These are phyloP conservation scores for Trypanosomatidae sp. DNA, from an alignment of 208 protist species.

Conservation along the genomic window DNA sequence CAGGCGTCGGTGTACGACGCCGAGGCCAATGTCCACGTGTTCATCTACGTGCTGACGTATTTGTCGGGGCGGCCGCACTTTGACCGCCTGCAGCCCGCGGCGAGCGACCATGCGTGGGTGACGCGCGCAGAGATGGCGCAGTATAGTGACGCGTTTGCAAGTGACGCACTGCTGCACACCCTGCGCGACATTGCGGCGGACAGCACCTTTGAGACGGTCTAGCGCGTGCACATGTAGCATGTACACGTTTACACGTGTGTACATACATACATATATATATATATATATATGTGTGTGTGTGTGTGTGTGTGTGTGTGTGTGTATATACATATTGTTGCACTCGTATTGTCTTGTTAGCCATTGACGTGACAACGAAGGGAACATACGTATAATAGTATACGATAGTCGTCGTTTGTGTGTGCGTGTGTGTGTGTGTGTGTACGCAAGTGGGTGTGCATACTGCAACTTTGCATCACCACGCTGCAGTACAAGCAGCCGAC, in stretches of 20 bases:
- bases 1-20: conserved; percentile 31
- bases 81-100: conserved; percentile 22
- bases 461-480: too few species aligned
- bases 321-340: background rate
- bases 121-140: conserved; percentile 49
- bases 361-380: too few species aligned
- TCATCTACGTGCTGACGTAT: conserved; percentile 62
- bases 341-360: too few species aligned
- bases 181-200: conserved; percentile 63
- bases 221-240: background rate
- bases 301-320: background rate
- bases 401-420: too few species aligned
- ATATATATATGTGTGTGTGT: background rate
- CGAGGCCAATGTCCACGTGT: conserved; percentile 30
- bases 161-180: conserved; percentile 27
- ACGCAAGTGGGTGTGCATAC: too few species aligned
- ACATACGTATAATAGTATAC: too few species aligned
- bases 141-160: conserved; percentile 47
- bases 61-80: conserved; percentile 60
- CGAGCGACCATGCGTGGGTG: conserved; percentile 69
- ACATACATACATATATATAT: background rate
- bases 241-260: background rate
- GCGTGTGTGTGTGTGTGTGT: too few species aligned
- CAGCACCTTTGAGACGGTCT: conserved; percentile 30
- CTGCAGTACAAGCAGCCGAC: too few species aligned